These are phyloP conservation scores for Crithidia brevicula DNA, from an alignment of 208 protist genomes.

Conservation along the genomic window DNA sequence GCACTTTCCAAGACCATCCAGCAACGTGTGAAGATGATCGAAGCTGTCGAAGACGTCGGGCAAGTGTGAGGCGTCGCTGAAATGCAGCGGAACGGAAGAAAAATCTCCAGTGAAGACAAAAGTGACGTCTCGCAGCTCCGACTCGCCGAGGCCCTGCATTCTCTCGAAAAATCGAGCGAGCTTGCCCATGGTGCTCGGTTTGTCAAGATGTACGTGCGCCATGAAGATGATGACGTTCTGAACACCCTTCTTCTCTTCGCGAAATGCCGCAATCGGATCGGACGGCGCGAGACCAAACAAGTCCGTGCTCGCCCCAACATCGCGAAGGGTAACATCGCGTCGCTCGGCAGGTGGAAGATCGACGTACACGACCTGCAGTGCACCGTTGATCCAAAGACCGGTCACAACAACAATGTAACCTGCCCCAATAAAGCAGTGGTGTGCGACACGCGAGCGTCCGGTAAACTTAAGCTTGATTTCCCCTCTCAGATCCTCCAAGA, in stretches of 20 bases:
- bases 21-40: slow-evolving; percentile 49
- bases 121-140: slow-evolving; percentile 78
- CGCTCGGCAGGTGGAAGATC: slow-evolving; percentile 79
- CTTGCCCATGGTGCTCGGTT: slow-evolving; percentile 50
- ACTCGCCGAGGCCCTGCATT: slow-evolving; percentile 83
- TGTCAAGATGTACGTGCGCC: slow-evolving; percentile 85
- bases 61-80: slow-evolving; percentile 83
- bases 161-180: slow-evolving; percentile 74
- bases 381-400: slow-evolving; percentile 60
- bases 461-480: slow-evolving; percentile 49
- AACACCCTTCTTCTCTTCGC: slow-evolving; percentile 68
- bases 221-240: slow-evolving; percentile 80
- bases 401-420: slow-evolving; percentile 75
- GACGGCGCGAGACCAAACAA: slow-evolving; percentile 73
- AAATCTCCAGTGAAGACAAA: slow-evolving; percentile 87
- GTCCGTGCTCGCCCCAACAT: slow-evolving; percentile 60
- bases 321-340: slow-evolving; percentile 62
- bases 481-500: slow-evolving; percentile 77
- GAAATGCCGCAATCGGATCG: slow-evolving; percentile 47
- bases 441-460: slow-evolving; percentile 23
- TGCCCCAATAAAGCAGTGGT: slow-evolving; percentile 55
- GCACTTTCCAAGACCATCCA: slow-evolving; percentile 62
- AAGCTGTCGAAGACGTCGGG: slow-evolving; percentile 67
- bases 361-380: slow-evolving; percentile 49
- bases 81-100: slow-evolving; percentile 63